These are phyloP conservation scores for Vitis hybrid DNA, from an alignment of 177 flowering plant genomes.

Conservation along the genomic window DNA sequence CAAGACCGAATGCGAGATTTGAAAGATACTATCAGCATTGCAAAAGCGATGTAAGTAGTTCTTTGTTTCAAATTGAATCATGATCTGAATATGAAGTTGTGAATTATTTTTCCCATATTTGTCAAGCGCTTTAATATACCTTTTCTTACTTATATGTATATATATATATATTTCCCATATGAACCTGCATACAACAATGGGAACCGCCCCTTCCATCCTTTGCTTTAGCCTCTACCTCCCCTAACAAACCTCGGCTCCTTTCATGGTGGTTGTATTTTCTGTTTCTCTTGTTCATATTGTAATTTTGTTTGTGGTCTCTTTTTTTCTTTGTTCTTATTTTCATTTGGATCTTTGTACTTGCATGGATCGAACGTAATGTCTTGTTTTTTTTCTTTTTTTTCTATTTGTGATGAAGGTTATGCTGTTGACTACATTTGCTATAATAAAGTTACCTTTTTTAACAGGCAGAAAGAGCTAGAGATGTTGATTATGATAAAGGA, in stretches of 20 bases:
- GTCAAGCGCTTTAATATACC: too few relatives aligned
- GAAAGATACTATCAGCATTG: constrained; percentile 49
- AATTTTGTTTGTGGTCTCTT: too few relatives aligned
- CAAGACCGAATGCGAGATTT: constrained; percentile 42
- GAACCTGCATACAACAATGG: too few relatives aligned
- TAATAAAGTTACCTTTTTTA: neutral
- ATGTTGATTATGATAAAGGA: constrained; percentile 42
- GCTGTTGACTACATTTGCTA: neutral
- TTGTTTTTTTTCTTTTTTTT: neutral
- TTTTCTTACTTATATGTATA: too few relatives aligned
- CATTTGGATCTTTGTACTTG: too few relatives aligned
- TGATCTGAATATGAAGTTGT: neutral
- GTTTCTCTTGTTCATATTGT: too few relatives aligned
- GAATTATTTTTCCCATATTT: neutral
- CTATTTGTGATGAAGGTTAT: neutral
- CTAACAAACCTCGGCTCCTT: too few relatives aligned
- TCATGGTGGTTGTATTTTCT: too few relatives aligned
- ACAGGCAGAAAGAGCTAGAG: constrained; percentile 75
- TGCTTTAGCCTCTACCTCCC: too few relatives aligned
- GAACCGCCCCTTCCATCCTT: too few relatives aligned
- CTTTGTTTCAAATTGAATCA: neutral
- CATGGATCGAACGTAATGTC: neutral
- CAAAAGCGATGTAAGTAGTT: constrained; percentile 59
- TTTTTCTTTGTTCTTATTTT: too few relatives aligned
- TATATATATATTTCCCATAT: neutral